Conservation (phyloP, 2,329 filamentous ascomycete genomes). For the Hymenoscyphus scutula region DNA sequence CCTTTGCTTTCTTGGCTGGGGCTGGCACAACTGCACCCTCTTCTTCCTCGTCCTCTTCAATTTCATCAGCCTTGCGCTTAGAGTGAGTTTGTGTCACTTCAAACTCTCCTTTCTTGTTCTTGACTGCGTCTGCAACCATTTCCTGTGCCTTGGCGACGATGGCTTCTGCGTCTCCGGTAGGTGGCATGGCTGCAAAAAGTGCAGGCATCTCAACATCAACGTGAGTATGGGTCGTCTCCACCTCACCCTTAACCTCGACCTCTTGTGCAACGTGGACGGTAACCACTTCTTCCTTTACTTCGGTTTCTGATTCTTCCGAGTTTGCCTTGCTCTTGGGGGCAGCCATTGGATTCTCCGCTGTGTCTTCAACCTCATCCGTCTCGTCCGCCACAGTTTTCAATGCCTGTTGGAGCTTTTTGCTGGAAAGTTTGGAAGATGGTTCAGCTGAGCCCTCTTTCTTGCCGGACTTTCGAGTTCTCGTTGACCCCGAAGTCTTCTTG, state of each 20-base stretch:
- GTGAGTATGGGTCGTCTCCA: conserved; percentile 68
- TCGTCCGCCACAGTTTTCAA: conserved; percentile 43
- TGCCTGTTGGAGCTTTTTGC: conserved; percentile 46
- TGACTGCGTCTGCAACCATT: conserved; percentile 76
- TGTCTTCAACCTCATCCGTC: conserved; percentile 30
- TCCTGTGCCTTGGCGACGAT: conserved; percentile 85
- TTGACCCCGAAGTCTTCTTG: conserved; percentile 31
- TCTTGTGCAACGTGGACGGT: conserved; percentile 70
- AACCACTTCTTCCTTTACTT: conserved; percentile 54
- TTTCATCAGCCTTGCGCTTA: conserved; percentile 75
- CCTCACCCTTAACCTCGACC: conserved; percentile 52
- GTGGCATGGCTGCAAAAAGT: conserved; percentile 63
- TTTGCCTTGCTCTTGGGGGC: conserved; percentile 21
- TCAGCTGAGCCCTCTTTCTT: conserved; percentile 44
- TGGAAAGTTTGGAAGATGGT: conserved; percentile 47
- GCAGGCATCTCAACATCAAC: conserved; percentile 75
- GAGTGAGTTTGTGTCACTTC: conserved; percentile 40
- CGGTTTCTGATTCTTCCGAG: conserved; percentile 23
- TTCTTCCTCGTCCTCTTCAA: conserved; percentile 52
- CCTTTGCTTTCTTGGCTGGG: conserved; percentile 73
- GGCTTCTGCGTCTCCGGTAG: conserved; percentile 72
- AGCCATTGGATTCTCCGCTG: background rate
- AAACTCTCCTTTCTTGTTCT: conserved; percentile 31
- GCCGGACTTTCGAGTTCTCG: conserved; percentile 42
- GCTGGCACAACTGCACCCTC: conserved; percentile 46